Evolutionary conservation across 208 protist species (phyloP), one percentile per base, ranked within the genome.

Genomic region (Leishmania gerbilli): DNA sequence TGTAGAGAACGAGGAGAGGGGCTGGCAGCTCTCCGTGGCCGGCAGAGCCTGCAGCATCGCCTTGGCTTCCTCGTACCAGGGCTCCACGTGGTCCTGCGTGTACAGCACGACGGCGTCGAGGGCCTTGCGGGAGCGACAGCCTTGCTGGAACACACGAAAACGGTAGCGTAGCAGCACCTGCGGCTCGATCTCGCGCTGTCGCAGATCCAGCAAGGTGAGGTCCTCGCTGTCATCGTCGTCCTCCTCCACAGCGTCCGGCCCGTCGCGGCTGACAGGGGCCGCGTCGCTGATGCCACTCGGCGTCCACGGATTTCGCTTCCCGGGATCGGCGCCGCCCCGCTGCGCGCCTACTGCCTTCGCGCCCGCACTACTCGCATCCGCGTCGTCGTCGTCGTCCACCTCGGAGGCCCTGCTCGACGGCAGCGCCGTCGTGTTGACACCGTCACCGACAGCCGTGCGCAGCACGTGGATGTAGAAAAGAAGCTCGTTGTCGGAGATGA

Each of bases 381-480:
- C 64, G 62, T 76, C 64, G n/a, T 79, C 65, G 34, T 37, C 34
- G n/a, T 79, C 65, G 1, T 77, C 77, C 4, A 65, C 58, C 31
- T 86, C 71, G 15, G 82, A 85, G 4, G 55, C 67, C 27, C 40
- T n/a, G 72, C 67, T 68, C 27, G 84, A 84, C 21, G 69, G 78
- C 77, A 74, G 51, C 74, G 74, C 65, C 9, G 81, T 79, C 58
- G 71, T 53, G 40, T 76, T 47, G 49, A 40, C 42, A 17, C 76
- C 72, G 45, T 84, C 76, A 0, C 80, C 76, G 7, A 84, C 81
- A n/a, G 72, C 34, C 47, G 74, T 60, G 42, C 86, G 85, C 65
- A 85, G 76, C 17, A 84, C 85, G 53, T 85, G 81, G 53, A 88
- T 88, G 79, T 80, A 88, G 17, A 88, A 68, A 4, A 83, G 74